Evolutionary conservation across 495 filamentous ascomycete genomes (phyloP), one percentile per base, ranked within the genome.

Genomic region (Oleoguttula mirabilis): DNA sequence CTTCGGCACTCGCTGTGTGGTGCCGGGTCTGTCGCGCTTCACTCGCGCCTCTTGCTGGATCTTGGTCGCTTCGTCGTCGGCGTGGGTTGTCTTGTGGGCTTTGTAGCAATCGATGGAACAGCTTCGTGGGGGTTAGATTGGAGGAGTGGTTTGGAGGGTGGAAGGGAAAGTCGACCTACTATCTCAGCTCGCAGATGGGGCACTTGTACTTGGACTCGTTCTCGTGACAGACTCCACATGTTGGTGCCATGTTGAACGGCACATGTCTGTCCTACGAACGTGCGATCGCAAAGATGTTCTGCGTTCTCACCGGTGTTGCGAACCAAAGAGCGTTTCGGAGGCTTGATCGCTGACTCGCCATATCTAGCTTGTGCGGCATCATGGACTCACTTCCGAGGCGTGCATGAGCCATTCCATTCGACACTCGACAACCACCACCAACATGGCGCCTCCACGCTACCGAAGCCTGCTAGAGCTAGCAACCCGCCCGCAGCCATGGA

Each of bases 171-270:
- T 23, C 11, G 31, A 25, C 51, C 3, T 54, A 64, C 60, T 63
- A 65, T 48, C 47, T 59, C n/a, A 61, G 36, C 36, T 51, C 22
- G 45, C 60, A 61, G 17, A 50, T 48, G 1, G 61, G 60, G 38
- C 61, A 65, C 48, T 60, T 63, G 54, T 65, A 65, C 43, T 63
- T 65, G 35, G 51, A 51, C 7, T 56, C 53, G 16, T 51, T 24
- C 12, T 41, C 35, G 19, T 51, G 32, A 48, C 61, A 65, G 32
- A 65, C 42, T 24, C 47, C 43, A 32, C 47, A 50, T 21, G 5
- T 27, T 2, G 21, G 15, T 2, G 14, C 20, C 41, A 44, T 44
- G 20, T 8, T 36, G 30, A 7, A n/a, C n/a, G n/a, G n/a, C n/a
- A n/a, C n/a, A n/a, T n/a, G n/a, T n/a, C n/a, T n/a, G n/a, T n/a